Base-by-base conservation (phyloP, 164 flowering plant species). In the Piper betle region DNA sequence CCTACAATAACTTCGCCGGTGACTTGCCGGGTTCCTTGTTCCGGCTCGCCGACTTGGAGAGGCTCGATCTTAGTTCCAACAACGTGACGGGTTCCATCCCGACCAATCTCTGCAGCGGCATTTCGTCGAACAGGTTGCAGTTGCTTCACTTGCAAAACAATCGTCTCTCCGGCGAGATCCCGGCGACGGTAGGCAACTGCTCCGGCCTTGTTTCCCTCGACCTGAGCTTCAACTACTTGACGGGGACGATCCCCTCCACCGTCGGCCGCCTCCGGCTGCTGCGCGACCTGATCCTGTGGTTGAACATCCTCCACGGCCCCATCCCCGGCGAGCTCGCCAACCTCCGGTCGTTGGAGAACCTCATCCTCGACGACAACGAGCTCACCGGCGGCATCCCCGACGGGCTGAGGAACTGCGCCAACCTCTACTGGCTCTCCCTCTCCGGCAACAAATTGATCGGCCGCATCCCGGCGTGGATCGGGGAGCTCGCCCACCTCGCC, bases 351-450 rank as follows among this genome's bases (percentile, higher is more conserved):
- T 78, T 93, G 0, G 93, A 88, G 64, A 93, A 84, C 70, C 61
- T 93, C 74, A 82, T 94, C 56, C 81, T 94, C n/a, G 99, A 94
- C 73, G 85, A 86, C 74, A 94, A 94, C 66, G 71, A 67, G 57
- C 68, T 94, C 68, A 75, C 78, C 0, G 99, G 99, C 3, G 42
- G 70, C 0, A 81, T 94, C 25, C 99, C 99, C 18, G 61, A 84
- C 12, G 85, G 84, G 38, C 69, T 94, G 38, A 77, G 88, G 73
- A 91, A 87, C 59, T 88, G 95, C 74, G 77, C 83, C 42, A 77
- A 71, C n/a, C 69, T 94, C 77, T 86, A 82, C 64, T 91, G 99
- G 99, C 83, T 94, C 73, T 88, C 99, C 4, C 58, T 94, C 71
- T 94, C 99, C 2, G 84, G 87, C 71, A 94, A 94, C 64, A 69